phyloP scores from a whole-genome alignment of 225 moss, liverwort and hornwort genomes.

The Anthoceros angustus region DNA sequence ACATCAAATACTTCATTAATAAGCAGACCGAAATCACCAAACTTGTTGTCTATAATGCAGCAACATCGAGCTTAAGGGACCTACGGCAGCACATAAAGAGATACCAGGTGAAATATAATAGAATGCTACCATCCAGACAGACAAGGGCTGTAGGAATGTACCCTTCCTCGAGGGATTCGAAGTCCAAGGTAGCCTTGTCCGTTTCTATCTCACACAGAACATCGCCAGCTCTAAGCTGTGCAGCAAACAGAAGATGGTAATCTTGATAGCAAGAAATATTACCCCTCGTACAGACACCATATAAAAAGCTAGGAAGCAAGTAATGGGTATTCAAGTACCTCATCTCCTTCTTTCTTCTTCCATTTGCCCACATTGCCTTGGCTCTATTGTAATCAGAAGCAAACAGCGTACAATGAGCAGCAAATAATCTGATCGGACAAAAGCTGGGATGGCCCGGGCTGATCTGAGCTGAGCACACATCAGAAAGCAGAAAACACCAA shows the following conservation, averaged over 20 bases:
- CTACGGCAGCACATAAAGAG: too few relatives aligned
- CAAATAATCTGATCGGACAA: neutral
- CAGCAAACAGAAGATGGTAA: neutral
- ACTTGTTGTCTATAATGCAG: neutral
- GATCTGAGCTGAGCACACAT: neutral
- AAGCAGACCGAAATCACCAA: neutral
- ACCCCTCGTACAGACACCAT: too few relatives aligned
- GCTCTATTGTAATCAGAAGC: constrained; percentile 33
- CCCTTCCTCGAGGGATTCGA: constrained; percentile 98
- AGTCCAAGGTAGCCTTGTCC: constrained; percentile 89
- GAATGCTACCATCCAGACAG: constrained; percentile 5
- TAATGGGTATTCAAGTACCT: constrained; percentile 23
- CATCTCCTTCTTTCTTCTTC: constrained; percentile 86
- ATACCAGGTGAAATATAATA: neutral
- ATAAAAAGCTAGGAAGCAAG: neutral
- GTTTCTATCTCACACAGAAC: constrained; percentile 92
- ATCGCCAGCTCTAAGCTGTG: constrained; percentile 71
- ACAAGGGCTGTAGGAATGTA: constrained; percentile 8
- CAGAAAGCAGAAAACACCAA: neutral
- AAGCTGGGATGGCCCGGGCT: neutral
- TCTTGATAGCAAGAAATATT: neutral
- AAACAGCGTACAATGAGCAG: constrained; percentile 9
- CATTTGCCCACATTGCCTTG: constrained; percentile 77
- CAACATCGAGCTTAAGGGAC: too few relatives aligned
- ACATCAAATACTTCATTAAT: neutral